Conservation (phyloP, 306 rosid species). For the Dryas alaskensis region DNA sequence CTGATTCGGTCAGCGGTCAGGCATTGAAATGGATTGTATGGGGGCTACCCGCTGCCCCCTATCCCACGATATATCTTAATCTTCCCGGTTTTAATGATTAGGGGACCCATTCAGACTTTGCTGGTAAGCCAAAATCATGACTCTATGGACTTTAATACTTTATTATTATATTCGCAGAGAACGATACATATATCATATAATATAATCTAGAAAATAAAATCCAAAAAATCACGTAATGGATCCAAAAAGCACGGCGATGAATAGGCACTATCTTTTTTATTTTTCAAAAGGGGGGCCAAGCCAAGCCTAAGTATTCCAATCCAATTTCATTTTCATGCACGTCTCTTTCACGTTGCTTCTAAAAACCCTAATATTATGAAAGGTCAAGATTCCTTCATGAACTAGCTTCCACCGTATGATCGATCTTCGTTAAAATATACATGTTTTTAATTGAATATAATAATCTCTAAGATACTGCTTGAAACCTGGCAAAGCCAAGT, state of each 20-base stretch:
- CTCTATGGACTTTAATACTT: slow-evolving; percentile 49
- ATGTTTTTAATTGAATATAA: background rate
- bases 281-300: background rate
- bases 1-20: no score
- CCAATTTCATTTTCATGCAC: slow-evolving; percentile 54
- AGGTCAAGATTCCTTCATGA: slow-evolving; percentile 48
- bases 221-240: slow-evolving; percentile 35
- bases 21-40: background rate
- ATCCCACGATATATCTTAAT: slow-evolving; percentile 45
- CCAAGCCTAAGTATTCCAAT: slow-evolving; percentile 10
- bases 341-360: slow-evolving; percentile 72
- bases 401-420: slow-evolving; percentile 34
- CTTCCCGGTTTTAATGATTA: slow-evolving; percentile 64
- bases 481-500: slow-evolving; percentile 18
- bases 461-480: slow-evolving; percentile 2
- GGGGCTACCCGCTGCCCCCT: slow-evolving; percentile 42
- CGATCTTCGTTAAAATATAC: slow-evolving; percentile 20
- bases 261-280: slow-evolving; percentile 27
- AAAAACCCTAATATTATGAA: slow-evolving; percentile 35
- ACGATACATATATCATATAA: slow-evolving; percentile 1
- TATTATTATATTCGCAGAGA: slow-evolving; percentile 9
- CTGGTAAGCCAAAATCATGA: slow-evolving; percentile 79
- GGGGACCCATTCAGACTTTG: slow-evolving; percentile 76
- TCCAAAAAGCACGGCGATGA: slow-evolving; percentile 80
- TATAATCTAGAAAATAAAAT: background rate